Conservation (phyloP, 495 filamentous ascomycete species). For the Achaetomiella virescens region DNA sequence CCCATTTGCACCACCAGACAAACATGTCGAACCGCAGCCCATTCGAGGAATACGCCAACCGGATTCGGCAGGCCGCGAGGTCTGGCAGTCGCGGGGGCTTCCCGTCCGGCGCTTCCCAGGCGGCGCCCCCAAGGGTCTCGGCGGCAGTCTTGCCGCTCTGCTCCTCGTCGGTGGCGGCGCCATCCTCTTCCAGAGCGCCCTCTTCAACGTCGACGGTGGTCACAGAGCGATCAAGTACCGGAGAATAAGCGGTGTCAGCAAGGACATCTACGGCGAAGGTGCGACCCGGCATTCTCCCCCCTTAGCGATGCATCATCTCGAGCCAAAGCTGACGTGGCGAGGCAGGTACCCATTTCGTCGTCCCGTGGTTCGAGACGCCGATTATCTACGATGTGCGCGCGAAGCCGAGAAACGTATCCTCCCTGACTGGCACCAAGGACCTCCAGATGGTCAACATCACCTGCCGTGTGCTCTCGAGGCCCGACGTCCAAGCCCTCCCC, state of each 20-base stretch:
- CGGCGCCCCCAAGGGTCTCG: constrained; percentile 23
- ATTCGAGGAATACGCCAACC: constrained; percentile 39
- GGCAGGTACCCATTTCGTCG: constrained; percentile 81
- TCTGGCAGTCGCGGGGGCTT: constrained; percentile 20
- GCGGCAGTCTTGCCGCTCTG: constrained; percentile 30
- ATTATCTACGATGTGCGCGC: constrained; percentile 97
- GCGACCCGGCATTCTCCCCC: constrained; percentile 20
- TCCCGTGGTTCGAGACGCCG: constrained; percentile 96
- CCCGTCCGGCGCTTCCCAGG: constrained; percentile 30
- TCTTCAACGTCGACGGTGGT: constrained; percentile 99
- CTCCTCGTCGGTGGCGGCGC: constrained; percentile 59
- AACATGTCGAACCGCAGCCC: constrained; percentile 46
- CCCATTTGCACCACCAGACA: constrained; percentile 15
- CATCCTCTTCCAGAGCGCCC: constrained; percentile 67
- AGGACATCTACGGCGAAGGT: constrained; percentile 97
- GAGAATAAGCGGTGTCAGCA: constrained; percentile 85
- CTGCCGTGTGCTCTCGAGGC: constrained; percentile 95
- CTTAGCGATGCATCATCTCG: not conserved
- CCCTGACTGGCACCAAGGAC: constrained; percentile 97
- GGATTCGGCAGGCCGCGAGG: constrained; percentile 26
- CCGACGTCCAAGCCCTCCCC: constrained; percentile 78
- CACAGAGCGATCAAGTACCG: constrained; percentile 99
- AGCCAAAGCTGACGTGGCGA: not conserved
- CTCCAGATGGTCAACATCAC: constrained; percentile 99
- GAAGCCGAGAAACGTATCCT: constrained; percentile 92